Percentiles rank a stretch among this genome's conserved stretches.
These are phyloP conservation scores for Suhomyces sp. DNA, from an alignment of 805 yeast genomes.

Conservation along the genomic window DNA sequence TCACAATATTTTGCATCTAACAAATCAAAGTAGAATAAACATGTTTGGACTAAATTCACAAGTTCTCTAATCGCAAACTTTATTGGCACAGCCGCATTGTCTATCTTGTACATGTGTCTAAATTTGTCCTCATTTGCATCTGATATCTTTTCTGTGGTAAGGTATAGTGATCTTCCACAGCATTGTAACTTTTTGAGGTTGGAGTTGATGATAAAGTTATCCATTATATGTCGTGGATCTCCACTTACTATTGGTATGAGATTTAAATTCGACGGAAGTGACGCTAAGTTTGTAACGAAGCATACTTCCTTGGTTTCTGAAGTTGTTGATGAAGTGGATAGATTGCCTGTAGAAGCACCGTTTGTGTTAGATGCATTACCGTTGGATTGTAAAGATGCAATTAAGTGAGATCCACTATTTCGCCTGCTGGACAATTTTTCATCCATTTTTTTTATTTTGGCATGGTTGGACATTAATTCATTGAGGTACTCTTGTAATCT, in stretches of 20 bases:
- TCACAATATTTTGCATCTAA: conserved; percentile 71
- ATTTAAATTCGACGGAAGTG: conserved; percentile 72
- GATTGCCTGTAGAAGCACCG: neutral
- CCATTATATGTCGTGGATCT: conserved; percentile 49
- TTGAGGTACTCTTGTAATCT: conserved; percentile 60
- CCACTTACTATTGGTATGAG: conserved; percentile 71
- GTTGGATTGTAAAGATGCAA: too few species aligned
- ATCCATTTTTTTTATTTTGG: conserved; percentile 61
- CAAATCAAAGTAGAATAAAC: conserved; percentile 74
- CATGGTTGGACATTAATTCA: conserved; percentile 63
- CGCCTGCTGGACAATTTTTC: conserved; percentile 5
- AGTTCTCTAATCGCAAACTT: conserved; percentile 71
- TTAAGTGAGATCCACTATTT: neutral
- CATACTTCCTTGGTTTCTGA: conserved; percentile 32
- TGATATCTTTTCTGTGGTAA: conserved; percentile 63
- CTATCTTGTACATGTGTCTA: conserved; percentile 66
- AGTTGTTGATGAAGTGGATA: neutral
- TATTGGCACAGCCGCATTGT: conserved; percentile 49
- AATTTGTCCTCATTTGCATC: conserved; percentile 82
- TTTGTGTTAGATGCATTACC: neutral
- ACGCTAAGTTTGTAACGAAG: conserved; percentile 80
- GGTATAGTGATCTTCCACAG: conserved; percentile 78
- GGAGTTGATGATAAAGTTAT: conserved; percentile 67
- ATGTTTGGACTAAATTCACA: conserved; percentile 70
- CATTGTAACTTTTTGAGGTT: conserved; percentile 77